phyloP scores from a whole-genome alignment of 2,329 filamentous ascomycete species.

The Coniella lustricola region DNA sequence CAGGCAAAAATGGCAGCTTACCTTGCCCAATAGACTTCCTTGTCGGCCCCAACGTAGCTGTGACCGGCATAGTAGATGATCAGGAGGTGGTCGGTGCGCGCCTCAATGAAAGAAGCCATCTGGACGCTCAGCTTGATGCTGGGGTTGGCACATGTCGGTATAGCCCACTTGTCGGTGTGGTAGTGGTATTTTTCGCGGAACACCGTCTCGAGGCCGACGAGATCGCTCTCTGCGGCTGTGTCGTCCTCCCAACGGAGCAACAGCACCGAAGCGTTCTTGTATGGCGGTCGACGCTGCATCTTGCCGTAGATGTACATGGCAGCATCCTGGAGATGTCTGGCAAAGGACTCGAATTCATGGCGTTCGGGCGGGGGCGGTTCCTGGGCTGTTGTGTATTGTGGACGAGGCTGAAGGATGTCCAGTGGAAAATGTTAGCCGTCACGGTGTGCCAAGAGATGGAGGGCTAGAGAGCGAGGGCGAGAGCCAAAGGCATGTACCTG shows the following conservation, averaged over 20 bases:
- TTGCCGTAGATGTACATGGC: constrained; percentile 61
- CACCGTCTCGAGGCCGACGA: constrained; percentile 48
- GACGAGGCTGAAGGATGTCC: constrained; percentile 10
- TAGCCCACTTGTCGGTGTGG: constrained; percentile 52
- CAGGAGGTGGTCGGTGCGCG: constrained; percentile 51
- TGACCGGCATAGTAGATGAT: constrained; percentile 60
- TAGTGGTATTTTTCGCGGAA: constrained; percentile 56
- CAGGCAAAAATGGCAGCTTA: constrained; percentile 29
- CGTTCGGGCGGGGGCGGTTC: constrained; percentile 33
- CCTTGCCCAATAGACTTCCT: constrained; percentile 61
- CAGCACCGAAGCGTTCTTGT: constrained; percentile 53
- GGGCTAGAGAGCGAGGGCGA: neutral
- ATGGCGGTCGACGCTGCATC: constrained; percentile 46
- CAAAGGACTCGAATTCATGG: constrained; percentile 60
- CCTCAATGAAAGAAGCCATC: constrained; percentile 54
- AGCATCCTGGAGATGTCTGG: constrained; percentile 60
- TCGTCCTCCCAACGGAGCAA: constrained; percentile 59
- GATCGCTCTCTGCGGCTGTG: constrained; percentile 43
- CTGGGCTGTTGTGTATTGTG: constrained; percentile 16
- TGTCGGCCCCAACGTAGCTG: constrained; percentile 50
- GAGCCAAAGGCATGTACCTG: constrained; percentile 13
- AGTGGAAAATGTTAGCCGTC: neutral
- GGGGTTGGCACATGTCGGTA: constrained; percentile 52
- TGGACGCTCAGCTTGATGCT: constrained; percentile 55
- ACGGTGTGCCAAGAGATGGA: neutral